Conservation (phyloP, 2,329 filamentous ascomycete genomes). For the Phoma herbarum region DNA sequence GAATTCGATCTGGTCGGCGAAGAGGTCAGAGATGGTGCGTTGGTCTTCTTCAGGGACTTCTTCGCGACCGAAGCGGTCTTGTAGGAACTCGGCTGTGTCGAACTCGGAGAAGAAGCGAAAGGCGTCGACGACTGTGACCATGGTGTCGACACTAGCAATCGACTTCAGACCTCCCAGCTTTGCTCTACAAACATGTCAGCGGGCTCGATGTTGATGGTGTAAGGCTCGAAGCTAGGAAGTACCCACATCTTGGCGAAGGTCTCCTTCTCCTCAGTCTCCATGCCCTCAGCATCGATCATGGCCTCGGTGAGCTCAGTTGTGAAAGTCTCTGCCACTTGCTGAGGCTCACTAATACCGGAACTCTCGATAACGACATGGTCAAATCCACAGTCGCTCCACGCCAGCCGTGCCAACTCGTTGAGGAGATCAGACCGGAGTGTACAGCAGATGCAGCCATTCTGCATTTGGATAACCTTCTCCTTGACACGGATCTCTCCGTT, state of each 20-base stretch:
- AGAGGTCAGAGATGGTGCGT: conserved; percentile 75
- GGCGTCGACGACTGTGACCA: conserved; percentile 76
- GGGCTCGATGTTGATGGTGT: too few species aligned
- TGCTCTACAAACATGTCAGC: conserved; percentile 34
- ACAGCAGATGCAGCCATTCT: conserved; percentile 79
- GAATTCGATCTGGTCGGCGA: conserved; percentile 82
- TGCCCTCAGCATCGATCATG: conserved; percentile 55
- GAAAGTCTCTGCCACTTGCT: conserved; percentile 79
- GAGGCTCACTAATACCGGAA: conserved; percentile 75
- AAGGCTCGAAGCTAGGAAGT: too few species aligned
- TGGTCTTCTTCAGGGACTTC: conserved; percentile 71
- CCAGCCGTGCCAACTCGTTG: conserved; percentile 71
- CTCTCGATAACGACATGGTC: conserved; percentile 79
- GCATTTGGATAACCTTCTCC: conserved; percentile 72
- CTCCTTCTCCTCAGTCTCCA: conserved; percentile 56
- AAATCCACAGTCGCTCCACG: conserved; percentile 66
- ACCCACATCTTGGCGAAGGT: conserved; percentile 59
- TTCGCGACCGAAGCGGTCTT: conserved; percentile 66
- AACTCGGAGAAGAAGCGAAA: conserved; percentile 78
- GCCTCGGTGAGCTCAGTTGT: conserved; percentile 60
- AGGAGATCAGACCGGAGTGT: conserved; percentile 75
- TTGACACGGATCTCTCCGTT: conserved; percentile 61
- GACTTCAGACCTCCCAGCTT: conserved; percentile 68
- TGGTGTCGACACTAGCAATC: conserved; percentile 73
- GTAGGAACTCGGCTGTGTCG: conserved; percentile 73